These are phyloP conservation scores for Copromyces sp. DNA, from an alignment of 495 filamentous ascomycete genomes.

Conservation along the genomic window DNA sequence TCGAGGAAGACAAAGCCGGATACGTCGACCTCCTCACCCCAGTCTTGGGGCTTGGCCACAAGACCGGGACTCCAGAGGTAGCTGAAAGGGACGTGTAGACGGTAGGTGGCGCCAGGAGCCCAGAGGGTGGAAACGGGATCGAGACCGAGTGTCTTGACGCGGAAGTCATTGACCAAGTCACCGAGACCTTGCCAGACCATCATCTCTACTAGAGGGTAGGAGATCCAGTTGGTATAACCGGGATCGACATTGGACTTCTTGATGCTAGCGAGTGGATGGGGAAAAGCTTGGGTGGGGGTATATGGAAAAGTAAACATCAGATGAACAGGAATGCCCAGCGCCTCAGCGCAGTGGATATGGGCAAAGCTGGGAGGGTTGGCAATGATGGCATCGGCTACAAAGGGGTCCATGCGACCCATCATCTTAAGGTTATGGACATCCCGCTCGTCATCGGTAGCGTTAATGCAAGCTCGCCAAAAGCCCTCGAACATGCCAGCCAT, in stretches of 20 bases:
- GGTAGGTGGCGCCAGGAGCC: constrained; percentile 54
- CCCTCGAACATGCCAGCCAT: constrained; percentile 66
- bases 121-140: constrained; percentile 57
- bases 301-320: constrained; percentile 81
- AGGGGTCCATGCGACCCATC: constrained; percentile 47
- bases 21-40: constrained; percentile 60
- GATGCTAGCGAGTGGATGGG: constrained; percentile 63
- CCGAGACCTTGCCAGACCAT: constrained; percentile 76
- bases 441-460: constrained; percentile 49
- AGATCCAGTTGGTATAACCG: constrained; percentile 58
- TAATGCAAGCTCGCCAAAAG: constrained; percentile 68
- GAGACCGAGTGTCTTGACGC: constrained; percentile 52
- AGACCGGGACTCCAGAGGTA: constrained; percentile 76
- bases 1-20: constrained; percentile 68
- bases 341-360: constrained; percentile 73
- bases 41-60: constrained; percentile 71
- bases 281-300: constrained; percentile 56
- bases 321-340: constrained; percentile 66
- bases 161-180: constrained; percentile 64
- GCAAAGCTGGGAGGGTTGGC: constrained; percentile 78
- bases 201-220: constrained; percentile 66
- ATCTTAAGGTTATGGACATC: constrained; percentile 42
- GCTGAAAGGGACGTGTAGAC: constrained; percentile 61
- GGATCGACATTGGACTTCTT: constrained; percentile 50
- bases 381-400: constrained; percentile 74